Evolutionary conservation across 1,284 basidiomycete species (phyloP), one percentile per base, ranked within the genome.

Genomic region (Rhizoctonia solani): DNA sequence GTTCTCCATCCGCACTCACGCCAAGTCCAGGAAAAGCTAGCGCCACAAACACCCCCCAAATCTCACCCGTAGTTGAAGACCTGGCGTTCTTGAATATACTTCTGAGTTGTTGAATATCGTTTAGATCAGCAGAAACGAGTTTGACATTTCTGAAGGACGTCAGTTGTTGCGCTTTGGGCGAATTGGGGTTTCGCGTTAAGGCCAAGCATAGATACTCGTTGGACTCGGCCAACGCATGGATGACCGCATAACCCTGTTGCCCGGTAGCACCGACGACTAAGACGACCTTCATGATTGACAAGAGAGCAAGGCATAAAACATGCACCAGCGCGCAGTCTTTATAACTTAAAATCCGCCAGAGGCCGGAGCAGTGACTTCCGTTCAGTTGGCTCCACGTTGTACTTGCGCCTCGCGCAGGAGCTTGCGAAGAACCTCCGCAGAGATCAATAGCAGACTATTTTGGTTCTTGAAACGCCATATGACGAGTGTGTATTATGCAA

Each of bases 251-350:
- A 29, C 80, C 80, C 74, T 81, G 80, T 69, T 78, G 78, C n/a
- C 81, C 81, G 2, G 81, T 81, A 9, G 80, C 80, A 13, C 80
- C 80, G 39, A 75, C 74, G 49, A 82, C 74, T 41, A 81, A 76
- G 52, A 81, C 73, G 19, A 71, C 69, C 13, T 56, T 44, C 39
- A 56, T 56, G 4, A 13, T 27, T 6, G 5, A 19, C 19, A 19
- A 13, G 49, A 27, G 44, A 27, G 49, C 9, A 19, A 6, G 44
- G 44, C n/a, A n/a, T n/a, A n/a, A n/a, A n/a, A n/a, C n/a, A n/a
- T n/a, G n/a, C n/a, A n/a, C n/a, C n/a, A n/a, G n/a, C n/a, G n/a
- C n/a, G n/a, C n/a, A n/a, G n/a, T n/a, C n/a, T n/a, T n/a, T n/a
- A n/a, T n/a, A n/a, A n/a, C n/a, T n/a, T n/a, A n/a, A n/a, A n/a